phyloP scores from a whole-genome alignment of 1,284 basidiomycete genomes.

The Fomitopsis betulina region DNA sequence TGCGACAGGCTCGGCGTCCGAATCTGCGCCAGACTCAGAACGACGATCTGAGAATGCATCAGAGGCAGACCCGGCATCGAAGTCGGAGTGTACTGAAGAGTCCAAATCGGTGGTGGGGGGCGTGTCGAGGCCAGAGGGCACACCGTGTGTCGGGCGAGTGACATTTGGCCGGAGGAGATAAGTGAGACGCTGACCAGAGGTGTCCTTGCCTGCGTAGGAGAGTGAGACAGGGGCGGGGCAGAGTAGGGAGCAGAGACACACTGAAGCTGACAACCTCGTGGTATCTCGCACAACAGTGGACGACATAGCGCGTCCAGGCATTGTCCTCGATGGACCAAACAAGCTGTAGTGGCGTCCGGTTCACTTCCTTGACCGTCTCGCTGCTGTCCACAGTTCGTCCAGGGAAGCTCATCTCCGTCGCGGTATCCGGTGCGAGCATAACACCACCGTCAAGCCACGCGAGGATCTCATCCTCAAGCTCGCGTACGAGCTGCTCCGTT shows the following conservation, averaged over 20 bases:
- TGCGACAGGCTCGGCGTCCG: slow-evolving; percentile 35
- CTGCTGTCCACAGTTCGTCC: slow-evolving; percentile 49
- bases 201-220: slow-evolving; percentile 59
- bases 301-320: slow-evolving; percentile 69
- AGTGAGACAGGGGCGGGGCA: neutral
- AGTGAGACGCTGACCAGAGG: slow-evolving; percentile 57
- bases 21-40: slow-evolving; percentile 35
- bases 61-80: slow-evolving; percentile 44
- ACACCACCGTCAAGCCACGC: slow-evolving; percentile 62
- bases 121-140: slow-evolving; percentile 48
- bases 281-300: slow-evolving; percentile 77
- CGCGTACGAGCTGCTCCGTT: slow-evolving; percentile 55
- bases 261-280: slow-evolving; percentile 77
- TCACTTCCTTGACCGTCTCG: slow-evolving; percentile 55
- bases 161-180: slow-evolving; percentile 75
- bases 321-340: slow-evolving; percentile 69
- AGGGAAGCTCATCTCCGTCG: slow-evolving; percentile 25
- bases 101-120: slow-evolving; percentile 64
- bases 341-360: slow-evolving; percentile 58
- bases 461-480: slow-evolving; percentile 60
- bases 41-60: slow-evolving; percentile 39
- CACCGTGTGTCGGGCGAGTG: slow-evolving; percentile 49
- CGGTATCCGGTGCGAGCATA: slow-evolving; percentile 46
- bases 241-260: slow-evolving; percentile 33
- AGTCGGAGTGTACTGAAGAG: slow-evolving; percentile 26